Conservation (phyloP, 2,329 filamentous ascomycete genomes). For the Thyridium curvatum region DNA sequence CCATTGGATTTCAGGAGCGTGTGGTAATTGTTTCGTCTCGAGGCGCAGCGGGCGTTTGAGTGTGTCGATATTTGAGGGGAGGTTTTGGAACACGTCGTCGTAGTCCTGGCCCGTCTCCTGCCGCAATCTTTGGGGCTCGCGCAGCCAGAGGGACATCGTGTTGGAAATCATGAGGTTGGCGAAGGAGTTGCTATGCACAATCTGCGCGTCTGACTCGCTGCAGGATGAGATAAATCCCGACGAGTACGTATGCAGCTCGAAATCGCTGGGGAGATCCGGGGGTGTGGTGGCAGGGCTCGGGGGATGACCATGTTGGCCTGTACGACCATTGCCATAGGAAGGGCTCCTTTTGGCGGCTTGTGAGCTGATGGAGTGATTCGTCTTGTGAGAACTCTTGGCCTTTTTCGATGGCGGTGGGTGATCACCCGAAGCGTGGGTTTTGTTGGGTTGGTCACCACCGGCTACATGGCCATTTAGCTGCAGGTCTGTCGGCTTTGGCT, state of each 20-base stretch:
- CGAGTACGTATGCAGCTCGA: constrained; percentile 64
- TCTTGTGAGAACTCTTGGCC: constrained; percentile 72
- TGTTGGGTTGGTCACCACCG: constrained; percentile 46
- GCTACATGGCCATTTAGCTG: constrained; percentile 61
- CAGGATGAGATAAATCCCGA: constrained; percentile 70
- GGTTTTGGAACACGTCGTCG: constrained; percentile 61
- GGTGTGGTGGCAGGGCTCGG: constrained; percentile 74
- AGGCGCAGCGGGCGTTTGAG: constrained; percentile 37
- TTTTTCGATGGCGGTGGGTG: constrained; percentile 64
- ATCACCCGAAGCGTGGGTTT: constrained; percentile 37
- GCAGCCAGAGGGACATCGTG: constrained; percentile 71
- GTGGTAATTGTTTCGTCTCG: constrained; percentile 42
- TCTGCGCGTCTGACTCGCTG: constrained; percentile 53
- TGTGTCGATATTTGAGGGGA: constrained; percentile 35
- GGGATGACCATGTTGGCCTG: constrained; percentile 51
- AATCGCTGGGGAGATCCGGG: constrained; percentile 56
- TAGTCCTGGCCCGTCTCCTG: constrained; percentile 60
- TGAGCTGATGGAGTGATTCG: constrained; percentile 71
- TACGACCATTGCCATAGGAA: constrained; percentile 55
- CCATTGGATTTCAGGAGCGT: constrained; percentile 57
- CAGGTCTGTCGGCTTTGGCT: constrained; percentile 63
- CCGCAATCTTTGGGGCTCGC: constrained; percentile 62
- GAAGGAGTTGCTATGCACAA: constrained; percentile 68
- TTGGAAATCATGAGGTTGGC: constrained; percentile 70
- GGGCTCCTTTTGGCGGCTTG: constrained; percentile 59